Base-by-base conservation (phyloP, 78 protist species). In the Dictyostelium brefeldianum region DNA sequence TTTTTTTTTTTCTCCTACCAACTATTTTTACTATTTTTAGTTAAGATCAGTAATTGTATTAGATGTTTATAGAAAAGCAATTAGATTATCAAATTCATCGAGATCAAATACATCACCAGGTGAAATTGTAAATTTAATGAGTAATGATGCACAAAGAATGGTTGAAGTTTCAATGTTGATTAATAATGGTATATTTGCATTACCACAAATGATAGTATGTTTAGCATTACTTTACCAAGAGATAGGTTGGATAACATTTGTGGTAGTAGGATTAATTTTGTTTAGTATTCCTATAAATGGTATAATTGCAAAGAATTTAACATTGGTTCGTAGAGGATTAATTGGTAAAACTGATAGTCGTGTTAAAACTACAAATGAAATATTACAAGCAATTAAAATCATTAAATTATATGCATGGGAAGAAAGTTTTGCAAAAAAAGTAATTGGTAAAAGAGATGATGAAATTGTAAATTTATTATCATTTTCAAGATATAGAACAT, bases 351-450 rank as follows among this genome's bases (percentile, higher is more conserved):
- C 82, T 14, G 97, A 95, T 74, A 15, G 17, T 17, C 90, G 97
- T 65, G 92, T 95, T 54, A 92, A 95, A 62, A 18, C 70, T 15
- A 85, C 93, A 70, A 95, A 87, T 57, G 98, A 97, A 90, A 70
- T 95, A 56, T 41, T 97, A 27, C 91, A 90, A 46, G 92, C 92
- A 17, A 96, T 97, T 54, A 83, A 95, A 51, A 53, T 96, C 31
- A 89, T 97, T 81, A 98, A 98, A 80, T 77, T 97, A 50, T 96
- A 95, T 89, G 98, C 97, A 18, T 98, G 99, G 99, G 97, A 96
- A 62, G 50, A 59, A 10, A 51, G 94, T 62, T 94, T 92, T 51
- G 64, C 80, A 8, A 48, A 25, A 27, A 67, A 29, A 25, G 73
- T 62, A 62, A 47, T 36, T 43, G 78, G 75, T 5, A 46, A 41